These are phyloP conservation scores for Wallemia mellicola DNA, from an alignment of 1,284 basidiomycete species.

Conservation along the genomic window DNA sequence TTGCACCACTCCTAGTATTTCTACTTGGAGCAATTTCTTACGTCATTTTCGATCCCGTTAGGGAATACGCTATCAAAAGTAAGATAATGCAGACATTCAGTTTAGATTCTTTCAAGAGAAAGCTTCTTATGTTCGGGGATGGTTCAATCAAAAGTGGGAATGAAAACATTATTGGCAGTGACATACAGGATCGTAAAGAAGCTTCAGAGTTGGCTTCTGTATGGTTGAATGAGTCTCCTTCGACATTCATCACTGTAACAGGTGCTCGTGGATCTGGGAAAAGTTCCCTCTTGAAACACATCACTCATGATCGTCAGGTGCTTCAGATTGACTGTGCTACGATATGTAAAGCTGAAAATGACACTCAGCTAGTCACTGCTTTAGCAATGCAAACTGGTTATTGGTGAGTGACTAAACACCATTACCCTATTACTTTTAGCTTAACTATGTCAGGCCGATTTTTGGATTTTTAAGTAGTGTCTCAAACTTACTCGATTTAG, in stretches of 20 bases:
- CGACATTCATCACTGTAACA: conserved; percentile 35
- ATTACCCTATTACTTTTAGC: too few species aligned
- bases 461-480: conserved; percentile 68
- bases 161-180: conserved; percentile 2
- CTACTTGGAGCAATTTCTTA: conserved; percentile 65
- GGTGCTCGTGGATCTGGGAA: conserved; percentile 85
- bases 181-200: conserved; percentile 8
- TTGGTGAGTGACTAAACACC: too few species aligned
- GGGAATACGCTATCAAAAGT: conserved; percentile 50
- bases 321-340: conserved; percentile 53
- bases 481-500: conserved; percentile 69
- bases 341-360: conserved; percentile 40
- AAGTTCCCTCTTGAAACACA: conserved; percentile 29
- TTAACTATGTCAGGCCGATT: too few species aligned
- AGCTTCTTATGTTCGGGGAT: conserved; percentile 2
- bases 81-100: conserved; percentile 63
- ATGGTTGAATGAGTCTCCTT: conserved; percentile 10
- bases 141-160: conserved; percentile 1
- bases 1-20: conserved; percentile 57
- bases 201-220: background rate
- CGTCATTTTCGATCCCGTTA: conserved; percentile 60
- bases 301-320: background rate
- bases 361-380: conserved; percentile 33
- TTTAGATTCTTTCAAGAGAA: conserved; percentile 8
- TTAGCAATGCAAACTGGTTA: conserved; percentile 49